These are phyloP conservation scores for Pichia scutulata DNA, from an alignment of 805 yeast species.

Conservation along the genomic window DNA sequence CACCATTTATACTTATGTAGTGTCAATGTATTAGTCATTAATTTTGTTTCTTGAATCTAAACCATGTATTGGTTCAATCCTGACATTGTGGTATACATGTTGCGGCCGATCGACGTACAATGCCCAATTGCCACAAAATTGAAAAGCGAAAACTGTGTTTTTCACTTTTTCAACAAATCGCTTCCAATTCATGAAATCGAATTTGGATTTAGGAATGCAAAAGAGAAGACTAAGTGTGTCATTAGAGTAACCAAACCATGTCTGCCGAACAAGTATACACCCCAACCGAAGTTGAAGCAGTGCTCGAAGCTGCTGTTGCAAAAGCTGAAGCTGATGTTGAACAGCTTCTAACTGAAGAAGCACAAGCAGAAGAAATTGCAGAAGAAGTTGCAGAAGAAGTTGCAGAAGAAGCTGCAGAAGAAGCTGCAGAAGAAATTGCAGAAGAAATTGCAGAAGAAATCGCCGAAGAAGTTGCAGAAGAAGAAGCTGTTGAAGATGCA, in stretches of 20 bases:
- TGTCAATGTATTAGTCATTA: too few relatives aligned
- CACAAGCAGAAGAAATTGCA: not conserved
- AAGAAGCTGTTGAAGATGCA: constrained; percentile 29
- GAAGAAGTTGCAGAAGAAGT: constrained; percentile 5
- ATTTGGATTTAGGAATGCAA: not conserved
- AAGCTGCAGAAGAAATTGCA: constrained; percentile 10
- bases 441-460: constrained; percentile 23
- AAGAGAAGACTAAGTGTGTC: not conserved
- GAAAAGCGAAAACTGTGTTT: not conserved
- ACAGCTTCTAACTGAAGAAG: constrained; percentile 13
- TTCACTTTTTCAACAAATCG: not conserved
- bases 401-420: constrained; percentile 7
- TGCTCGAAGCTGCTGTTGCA: constrained; percentile 7
- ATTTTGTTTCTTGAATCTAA: too few relatives aligned
- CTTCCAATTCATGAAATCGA: not conserved
- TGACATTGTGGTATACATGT: not conserved
- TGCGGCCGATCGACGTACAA: not conserved
- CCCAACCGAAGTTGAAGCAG: constrained; percentile 11
- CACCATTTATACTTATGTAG: too few relatives aligned
- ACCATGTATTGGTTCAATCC: too few relatives aligned
- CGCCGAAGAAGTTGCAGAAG: constrained; percentile 15
- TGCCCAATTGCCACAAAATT: not conserved
- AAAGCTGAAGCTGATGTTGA: constrained; percentile 8
- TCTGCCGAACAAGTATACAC: constrained; percentile 35
- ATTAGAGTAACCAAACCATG: not conserved